phyloP scores from a whole-genome alignment of 2,329 filamentous ascomycete species.

The Aspergillus sp. region DNA sequence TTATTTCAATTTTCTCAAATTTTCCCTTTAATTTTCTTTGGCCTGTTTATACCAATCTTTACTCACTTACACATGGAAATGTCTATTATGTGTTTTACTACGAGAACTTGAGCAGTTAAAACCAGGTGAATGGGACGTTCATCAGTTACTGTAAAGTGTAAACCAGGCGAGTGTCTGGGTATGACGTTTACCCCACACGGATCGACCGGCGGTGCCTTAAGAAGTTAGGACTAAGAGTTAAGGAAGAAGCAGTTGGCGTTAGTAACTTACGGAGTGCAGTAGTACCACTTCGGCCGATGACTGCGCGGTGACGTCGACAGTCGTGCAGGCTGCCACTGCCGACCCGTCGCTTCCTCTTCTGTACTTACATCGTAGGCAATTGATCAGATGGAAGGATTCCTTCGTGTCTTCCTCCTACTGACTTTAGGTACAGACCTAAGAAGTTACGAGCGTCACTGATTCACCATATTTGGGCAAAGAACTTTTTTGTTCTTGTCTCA shows the following conservation, averaged over 20 bases:
- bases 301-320: constrained; percentile 7
- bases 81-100: background rate
- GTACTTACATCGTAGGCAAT: too few relatives aligned
- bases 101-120: background rate
- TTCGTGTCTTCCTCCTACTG: too few relatives aligned
- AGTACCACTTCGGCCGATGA: constrained; percentile 4
- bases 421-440: too few relatives aligned
- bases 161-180: background rate
- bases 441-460: too few relatives aligned
- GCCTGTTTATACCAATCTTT: constrained; percentile 14
- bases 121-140: background rate
- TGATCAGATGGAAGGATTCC: too few relatives aligned
- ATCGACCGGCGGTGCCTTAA: background rate
- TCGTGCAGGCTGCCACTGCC: background rate
- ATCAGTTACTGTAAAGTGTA: background rate
- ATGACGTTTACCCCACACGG: constrained; percentile 21
- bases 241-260: too few relatives aligned
- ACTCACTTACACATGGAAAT: constrained; percentile 4
- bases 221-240: background rate
- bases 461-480: too few relatives aligned
- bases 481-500: too few relatives aligned
- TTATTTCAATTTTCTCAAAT: background rate
- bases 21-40: background rate
- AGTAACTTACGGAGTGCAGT: background rate
- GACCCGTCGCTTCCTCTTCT: background rate